Conservation (phyloP, 345 rosid species). For the Brassica juncea region DNA sequence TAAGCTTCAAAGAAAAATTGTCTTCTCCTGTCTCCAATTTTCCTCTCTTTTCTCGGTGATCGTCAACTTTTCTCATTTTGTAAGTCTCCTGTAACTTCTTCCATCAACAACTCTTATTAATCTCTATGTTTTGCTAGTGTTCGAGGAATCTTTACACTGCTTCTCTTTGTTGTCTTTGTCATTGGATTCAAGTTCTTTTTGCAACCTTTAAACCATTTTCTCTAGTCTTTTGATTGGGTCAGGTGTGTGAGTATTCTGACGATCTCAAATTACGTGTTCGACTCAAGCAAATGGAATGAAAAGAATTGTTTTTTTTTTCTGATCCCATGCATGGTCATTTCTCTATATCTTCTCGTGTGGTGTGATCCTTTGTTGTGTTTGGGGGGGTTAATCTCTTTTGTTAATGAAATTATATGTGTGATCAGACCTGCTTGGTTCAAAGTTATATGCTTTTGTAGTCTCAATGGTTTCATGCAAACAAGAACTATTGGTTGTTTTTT, state of each 20-base stretch:
- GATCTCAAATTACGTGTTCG: not conserved
- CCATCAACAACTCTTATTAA: too few species aligned
- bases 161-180: not conserved
- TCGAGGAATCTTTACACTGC: not conserved
- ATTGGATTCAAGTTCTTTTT: not conserved
- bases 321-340: not conserved
- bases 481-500: not conserved
- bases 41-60: not conserved
- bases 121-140: too few species aligned
- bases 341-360: not conserved
- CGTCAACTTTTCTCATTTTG: too few species aligned
- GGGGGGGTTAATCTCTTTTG: not conserved
- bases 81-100: too few species aligned
- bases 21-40: not conserved
- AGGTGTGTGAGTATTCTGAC: not conserved
- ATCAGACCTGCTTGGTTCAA: not conserved
- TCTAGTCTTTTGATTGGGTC: not conserved
- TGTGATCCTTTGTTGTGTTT: not conserved
- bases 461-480: not conserved
- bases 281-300: not conserved
- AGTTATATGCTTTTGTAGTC: not conserved
- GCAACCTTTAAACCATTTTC: not conserved
- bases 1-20: not conserved
- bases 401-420: not conserved
- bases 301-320: not conserved